Evolutionary conservation across 129 eudicot genomes (phyloP).

Genomic region (Centella asiatica): DNA sequence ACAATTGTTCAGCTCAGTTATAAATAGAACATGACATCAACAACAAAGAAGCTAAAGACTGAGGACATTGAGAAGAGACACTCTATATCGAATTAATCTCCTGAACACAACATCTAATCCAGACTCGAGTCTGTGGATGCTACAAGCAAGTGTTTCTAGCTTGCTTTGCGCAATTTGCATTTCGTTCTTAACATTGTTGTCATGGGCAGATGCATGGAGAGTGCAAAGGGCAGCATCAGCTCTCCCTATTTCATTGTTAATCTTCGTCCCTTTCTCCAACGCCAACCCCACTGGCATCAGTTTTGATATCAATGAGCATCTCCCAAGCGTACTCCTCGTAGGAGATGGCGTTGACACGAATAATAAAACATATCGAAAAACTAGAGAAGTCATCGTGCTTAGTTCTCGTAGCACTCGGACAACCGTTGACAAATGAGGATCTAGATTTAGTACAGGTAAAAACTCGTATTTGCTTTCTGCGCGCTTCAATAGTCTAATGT

Average conservation of each 20-base stretch:
- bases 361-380: conserved; percentile 25
- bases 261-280: conserved; percentile 19
- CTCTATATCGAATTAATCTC: conserved; percentile 34
- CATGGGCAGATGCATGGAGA: conserved; percentile 17
- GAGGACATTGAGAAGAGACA: conserved; percentile 38
- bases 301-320: conserved; percentile 37
- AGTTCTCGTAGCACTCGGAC: conserved; percentile 35
- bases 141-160: conserved; percentile 31
- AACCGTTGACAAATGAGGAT: conserved; percentile 24
- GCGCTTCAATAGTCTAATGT: conserved; percentile 27
- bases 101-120: conserved; percentile 32
- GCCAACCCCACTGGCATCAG: conserved; percentile 12
- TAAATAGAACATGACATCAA: neutral
- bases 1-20: neutral
- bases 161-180: conserved; percentile 25
- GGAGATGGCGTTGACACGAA: conserved; percentile 31
- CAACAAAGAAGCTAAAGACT: conserved; percentile 10
- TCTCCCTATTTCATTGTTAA: conserved; percentile 30
- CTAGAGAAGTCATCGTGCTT: conserved; percentile 18
- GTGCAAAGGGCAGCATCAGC: conserved; percentile 32
- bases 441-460: conserved; percentile 21
- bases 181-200: conserved; percentile 10
- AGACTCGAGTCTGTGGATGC: conserved; percentile 28
- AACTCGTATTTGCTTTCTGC: conserved; percentile 19
- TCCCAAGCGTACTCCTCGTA: conserved; percentile 11